Percentiles rank a stretch among this genome's conserved stretches.
phyloP scores from a whole-genome alignment of 2,329 filamentous ascomycete species.

The Claviceps cyperi region DNA sequence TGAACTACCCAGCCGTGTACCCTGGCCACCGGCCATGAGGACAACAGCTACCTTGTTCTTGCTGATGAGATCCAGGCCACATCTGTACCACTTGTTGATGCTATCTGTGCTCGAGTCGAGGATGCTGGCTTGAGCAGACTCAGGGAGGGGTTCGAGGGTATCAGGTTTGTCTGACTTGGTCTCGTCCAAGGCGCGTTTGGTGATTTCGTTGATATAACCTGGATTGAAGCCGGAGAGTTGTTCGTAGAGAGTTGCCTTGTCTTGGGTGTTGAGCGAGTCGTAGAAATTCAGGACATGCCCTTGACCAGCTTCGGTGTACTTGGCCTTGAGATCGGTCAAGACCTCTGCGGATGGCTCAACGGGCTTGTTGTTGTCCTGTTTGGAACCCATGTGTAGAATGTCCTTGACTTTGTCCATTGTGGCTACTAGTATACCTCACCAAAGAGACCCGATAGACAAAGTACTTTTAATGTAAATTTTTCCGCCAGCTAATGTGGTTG shows the following conservation, averaged over 20 bases:
- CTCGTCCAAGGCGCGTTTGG: slow-evolving; percentile 67
- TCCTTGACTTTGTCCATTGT: slow-evolving; percentile 32
- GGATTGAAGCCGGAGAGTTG: slow-evolving; percentile 77
- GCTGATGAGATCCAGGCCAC: slow-evolving; percentile 65
- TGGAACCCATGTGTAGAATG: slow-evolving; percentile 22
- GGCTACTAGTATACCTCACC: neutral
- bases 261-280: slow-evolving; percentile 56
- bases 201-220: slow-evolving; percentile 73
- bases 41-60: slow-evolving; percentile 73
- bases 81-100: slow-evolving; percentile 70
- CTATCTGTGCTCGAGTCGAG: slow-evolving; percentile 73
- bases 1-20: slow-evolving; percentile 84
- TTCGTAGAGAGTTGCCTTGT: slow-evolving; percentile 66
- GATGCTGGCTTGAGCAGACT: slow-evolving; percentile 74
- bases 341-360: slow-evolving; percentile 49
- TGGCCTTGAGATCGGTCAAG: slow-evolving; percentile 54
- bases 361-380: slow-evolving; percentile 17
- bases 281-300: slow-evolving; percentile 70
- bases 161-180: slow-evolving; percentile 44
- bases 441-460: neutral
- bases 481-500: neutral
- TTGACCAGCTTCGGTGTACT: slow-evolving; percentile 63
- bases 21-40: slow-evolving; percentile 93
- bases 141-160: slow-evolving; percentile 72
- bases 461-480: neutral